Base-by-base conservation (phyloP, 306 rosid species). In the Medicago lupulina region DNA sequence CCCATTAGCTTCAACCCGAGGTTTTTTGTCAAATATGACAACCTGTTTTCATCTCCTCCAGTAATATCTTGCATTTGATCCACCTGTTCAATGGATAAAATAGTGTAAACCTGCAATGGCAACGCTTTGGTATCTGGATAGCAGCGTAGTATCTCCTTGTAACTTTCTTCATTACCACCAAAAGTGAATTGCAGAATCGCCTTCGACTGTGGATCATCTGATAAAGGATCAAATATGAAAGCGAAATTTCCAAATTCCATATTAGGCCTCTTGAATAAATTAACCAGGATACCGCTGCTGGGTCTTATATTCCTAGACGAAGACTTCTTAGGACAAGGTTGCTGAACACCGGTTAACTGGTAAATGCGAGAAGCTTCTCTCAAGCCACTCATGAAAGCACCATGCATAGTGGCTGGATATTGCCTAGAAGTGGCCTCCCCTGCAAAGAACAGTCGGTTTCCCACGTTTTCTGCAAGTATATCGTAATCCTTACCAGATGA, bases 391-490 rank as follows among this genome's bases (percentile, higher is more conserved):
- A 95, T 76, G 80, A 84, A 90, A 75, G 97, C 98, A 50, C 98
- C 97, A 41, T 95, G 98, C 98, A 92, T 95, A 21, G 96, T 95
- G 75, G 97, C 98, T 34, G 98, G 97, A 85, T 92, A 85, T 67
- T 95, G 92, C 86, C 96, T 89, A 77, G 79, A 85, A 41, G 98
- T 95, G 59, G 98, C 98, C 86, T 95, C 98, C 21, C 97, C 98
- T 43, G 98, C 97, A 77, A 95, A 95, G 87, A 90, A 95, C 59
- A 95, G 84, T 9, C 85, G 83, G 76, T 84, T 89, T 49, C 93
- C 89, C 80, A 95, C 93, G 11, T 81, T 95, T 78, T 95, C 93
- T 5, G 96, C 98, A 4, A 95, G 97, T 44, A 90, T 46, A 58
- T 95, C 97, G 78, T 95, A 95, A 80, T 95, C 98, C 39, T 70